Evolutionary conservation across 1,284 basidiomycete genomes (phyloP).

Genomic region (Puccinia novopanici): DNA sequence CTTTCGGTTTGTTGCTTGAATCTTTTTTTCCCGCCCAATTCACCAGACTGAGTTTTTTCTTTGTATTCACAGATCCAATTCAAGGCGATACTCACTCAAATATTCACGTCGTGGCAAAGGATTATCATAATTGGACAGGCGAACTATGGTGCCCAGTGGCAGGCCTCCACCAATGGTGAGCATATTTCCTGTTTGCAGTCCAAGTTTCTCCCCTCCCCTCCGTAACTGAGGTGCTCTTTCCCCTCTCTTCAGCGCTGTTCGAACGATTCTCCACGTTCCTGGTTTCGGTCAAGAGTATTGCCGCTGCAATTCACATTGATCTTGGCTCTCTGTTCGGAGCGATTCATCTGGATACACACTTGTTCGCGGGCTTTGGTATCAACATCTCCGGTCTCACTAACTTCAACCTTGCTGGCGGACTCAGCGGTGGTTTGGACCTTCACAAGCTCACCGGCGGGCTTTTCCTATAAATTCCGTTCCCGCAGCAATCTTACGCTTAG

Average conservation of each 20-base stretch:
- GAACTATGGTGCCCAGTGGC: neutral
- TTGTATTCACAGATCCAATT: neutral
- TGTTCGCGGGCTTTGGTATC: neutral
- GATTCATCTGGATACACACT: neutral
- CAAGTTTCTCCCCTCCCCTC: neutral
- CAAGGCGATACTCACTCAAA: neutral
- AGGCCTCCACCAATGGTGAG: neutral
- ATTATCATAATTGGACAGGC: neutral
- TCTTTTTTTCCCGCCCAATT: neutral
- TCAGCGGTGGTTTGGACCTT: too few relatives aligned
- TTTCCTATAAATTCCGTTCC: too few relatives aligned
- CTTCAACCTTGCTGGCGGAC: neutral
- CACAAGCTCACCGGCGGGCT: too few relatives aligned
- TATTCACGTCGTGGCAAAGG: constrained; percentile 1
- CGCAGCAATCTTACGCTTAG: too few relatives aligned
- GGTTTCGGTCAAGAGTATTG: neutral
- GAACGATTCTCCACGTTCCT: neutral
- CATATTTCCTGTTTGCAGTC: neutral
- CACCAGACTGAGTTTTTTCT: neutral
- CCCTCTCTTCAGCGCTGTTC: neutral
- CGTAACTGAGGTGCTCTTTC: neutral
- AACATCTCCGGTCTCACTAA: neutral
- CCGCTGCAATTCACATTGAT: neutral
- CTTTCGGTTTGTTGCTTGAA: neutral
- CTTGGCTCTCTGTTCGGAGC: neutral